Evolutionary conservation across 306 rosid species (phyloP).

Genomic region (Hippophae rhamnoides): DNA sequence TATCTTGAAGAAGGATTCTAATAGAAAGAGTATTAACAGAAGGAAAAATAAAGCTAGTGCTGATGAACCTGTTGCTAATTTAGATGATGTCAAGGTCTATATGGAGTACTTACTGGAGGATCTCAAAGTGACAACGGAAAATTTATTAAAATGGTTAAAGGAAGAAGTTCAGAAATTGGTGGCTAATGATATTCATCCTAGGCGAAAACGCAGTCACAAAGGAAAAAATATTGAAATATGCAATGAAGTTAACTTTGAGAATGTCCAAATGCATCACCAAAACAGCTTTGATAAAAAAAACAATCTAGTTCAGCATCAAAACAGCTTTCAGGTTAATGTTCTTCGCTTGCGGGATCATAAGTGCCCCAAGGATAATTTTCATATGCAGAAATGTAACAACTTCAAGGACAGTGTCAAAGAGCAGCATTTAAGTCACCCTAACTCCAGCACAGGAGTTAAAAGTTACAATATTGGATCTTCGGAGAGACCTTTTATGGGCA

Average conservation of each 20-base stretch:
- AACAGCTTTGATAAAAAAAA: background rate
- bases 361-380: background rate
- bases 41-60: conserved; percentile 8
- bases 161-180: conserved; percentile 23
- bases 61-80: conserved; percentile 9
- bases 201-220: background rate
- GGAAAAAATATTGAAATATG: background rate
- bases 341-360: background rate
- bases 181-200: background rate
- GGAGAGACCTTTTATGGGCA: conserved; percentile 3
- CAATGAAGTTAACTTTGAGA: conserved; percentile 1
- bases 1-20: conserved; percentile 3
- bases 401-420: background rate
- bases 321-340: background rate
- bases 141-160: conserved; percentile 22
- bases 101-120: conserved; percentile 24
- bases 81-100: conserved; percentile 22
- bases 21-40: background rate
- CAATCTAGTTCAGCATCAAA: conserved; percentile 3
- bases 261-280: background rate
- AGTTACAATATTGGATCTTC: background rate
- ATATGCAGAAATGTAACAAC: conserved; percentile 6
- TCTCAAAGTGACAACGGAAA: conserved; percentile 19
- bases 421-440: conserved; percentile 10
- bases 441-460: conserved; percentile 3